Conservation (phyloP, 345 rosid species). For the Linum trigynum region DNA sequence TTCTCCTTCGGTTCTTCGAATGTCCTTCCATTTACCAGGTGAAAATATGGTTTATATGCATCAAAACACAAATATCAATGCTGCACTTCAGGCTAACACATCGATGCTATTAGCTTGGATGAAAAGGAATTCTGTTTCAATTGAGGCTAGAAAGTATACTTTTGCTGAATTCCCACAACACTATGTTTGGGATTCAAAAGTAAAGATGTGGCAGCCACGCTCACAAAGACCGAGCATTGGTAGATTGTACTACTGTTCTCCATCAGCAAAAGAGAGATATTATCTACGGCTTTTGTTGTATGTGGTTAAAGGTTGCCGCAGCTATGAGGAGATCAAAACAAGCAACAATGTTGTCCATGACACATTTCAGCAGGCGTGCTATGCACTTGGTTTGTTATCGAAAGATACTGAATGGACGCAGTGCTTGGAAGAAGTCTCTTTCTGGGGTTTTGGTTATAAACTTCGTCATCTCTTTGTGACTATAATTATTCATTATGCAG, state of each 20-base stretch:
- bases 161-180: constrained; percentile 10
- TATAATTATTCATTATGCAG: background rate
- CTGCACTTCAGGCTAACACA: background rate
- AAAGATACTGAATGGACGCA: constrained; percentile 13
- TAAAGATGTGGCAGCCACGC: background rate
- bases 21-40: background rate
- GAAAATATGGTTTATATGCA: background rate
- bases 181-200: background rate
- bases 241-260: constrained; percentile 1
- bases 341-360: background rate
- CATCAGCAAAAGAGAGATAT: background rate
- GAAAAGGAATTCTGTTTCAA: background rate
- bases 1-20: background rate
- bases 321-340: constrained; percentile 7
- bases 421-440: background rate
- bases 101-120: constrained; percentile 9
- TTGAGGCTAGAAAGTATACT: background rate
- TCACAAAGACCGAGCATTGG: background rate
- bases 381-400: constrained; percentile 6
- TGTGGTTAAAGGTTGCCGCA: background rate
- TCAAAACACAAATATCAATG: background rate
- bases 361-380: constrained; percentile 8
- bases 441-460: background rate
- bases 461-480: constrained; percentile 5
- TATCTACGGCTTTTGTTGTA: constrained; percentile 5